Percentiles rank a stretch among this genome's conserved stretches.
Conservation (phyloP, 169 alveolate genomes). For the Perkinsus marinus region DNA sequence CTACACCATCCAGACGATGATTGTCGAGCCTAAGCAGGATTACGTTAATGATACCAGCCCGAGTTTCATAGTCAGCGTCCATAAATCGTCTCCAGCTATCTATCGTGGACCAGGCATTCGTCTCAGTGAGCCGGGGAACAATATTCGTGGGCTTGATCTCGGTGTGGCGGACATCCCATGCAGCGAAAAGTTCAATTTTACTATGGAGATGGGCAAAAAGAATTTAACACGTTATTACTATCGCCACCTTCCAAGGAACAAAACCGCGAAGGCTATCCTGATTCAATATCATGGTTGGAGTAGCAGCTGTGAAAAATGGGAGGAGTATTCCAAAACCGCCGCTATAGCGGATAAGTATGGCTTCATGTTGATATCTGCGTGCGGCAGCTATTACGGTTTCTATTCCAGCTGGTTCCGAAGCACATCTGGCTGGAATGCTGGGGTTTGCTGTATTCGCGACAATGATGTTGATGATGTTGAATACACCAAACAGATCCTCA, state of each 20-base stretch:
- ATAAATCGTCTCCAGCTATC: neutral
- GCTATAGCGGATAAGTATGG: neutral
- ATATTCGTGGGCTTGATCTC: neutral
- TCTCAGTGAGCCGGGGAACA: neutral
- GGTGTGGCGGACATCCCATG: neutral
- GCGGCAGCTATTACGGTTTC: neutral
- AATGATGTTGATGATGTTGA: no score
- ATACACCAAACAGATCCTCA: no score
- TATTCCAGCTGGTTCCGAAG: neutral
- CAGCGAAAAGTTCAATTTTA: neutral
- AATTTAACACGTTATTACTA: neutral
- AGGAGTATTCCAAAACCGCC: neutral
- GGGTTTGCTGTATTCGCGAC: no score
- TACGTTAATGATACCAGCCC: neutral
- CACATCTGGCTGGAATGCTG: neutral
- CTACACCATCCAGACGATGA: neutral
- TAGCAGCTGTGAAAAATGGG: neutral
- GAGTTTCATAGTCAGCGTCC: no score
- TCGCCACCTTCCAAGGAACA: neutral
- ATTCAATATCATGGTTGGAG: neutral
- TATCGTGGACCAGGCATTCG: neutral
- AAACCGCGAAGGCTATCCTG: neutral
- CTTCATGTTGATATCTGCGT: neutral
- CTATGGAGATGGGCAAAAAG: neutral
- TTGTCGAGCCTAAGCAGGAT: neutral